Percentiles rank a stretch among this genome's conserved stretches.
These are phyloP conservation scores for Harrya chromipes DNA, from an alignment of 768 basidiomycete species.

Conservation along the genomic window DNA sequence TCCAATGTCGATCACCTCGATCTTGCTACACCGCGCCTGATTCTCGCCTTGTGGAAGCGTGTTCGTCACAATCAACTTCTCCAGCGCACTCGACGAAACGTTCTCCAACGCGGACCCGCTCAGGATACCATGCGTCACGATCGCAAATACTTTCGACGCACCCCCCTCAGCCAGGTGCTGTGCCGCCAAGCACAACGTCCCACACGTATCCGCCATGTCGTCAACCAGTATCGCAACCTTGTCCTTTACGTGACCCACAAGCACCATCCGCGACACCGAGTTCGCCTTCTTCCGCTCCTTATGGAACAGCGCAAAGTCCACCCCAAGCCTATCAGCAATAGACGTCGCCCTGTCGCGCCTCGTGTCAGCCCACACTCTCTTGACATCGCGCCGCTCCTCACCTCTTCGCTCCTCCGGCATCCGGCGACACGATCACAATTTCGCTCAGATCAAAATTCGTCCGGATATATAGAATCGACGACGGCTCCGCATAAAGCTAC, in stretches of 20 bases:
- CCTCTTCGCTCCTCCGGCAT: slow-evolving; percentile 98
- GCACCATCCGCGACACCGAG: slow-evolving; percentile 90
- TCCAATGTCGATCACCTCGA: slow-evolving; percentile 94
- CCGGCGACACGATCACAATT: slow-evolving; percentile 94
- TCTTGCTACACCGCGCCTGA: slow-evolving; percentile 65
- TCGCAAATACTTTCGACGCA: slow-evolving; percentile 78
- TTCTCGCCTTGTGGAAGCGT: slow-evolving; percentile 89
- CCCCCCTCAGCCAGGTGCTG: slow-evolving; percentile 87
- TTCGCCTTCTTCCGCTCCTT: slow-evolving; percentile 98
- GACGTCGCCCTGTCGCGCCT: slow-evolving; percentile 76
- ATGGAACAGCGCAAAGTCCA: slow-evolving; percentile 99
- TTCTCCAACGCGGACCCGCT: slow-evolving; percentile 82
- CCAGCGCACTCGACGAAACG: slow-evolving; percentile 70
- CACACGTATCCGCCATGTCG: slow-evolving; percentile 98
- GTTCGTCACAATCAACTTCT: slow-evolving; percentile 97
- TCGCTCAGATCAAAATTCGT: slow-evolving; percentile 81
- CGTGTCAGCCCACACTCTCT: slow-evolving; percentile 15
- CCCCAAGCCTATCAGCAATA: slow-evolving; percentile 91
- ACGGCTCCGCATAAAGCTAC: slow-evolving; percentile 94
- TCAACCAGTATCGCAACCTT: slow-evolving; percentile 95
- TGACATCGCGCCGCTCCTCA: slow-evolving; percentile 29
- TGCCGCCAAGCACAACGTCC: slow-evolving; percentile 90
- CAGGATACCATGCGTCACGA: slow-evolving; percentile 96
- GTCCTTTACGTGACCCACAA: slow-evolving; percentile 91
- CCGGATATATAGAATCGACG: slow-evolving; percentile 91